phyloP scores from a whole-genome alignment of 768 basidiomycete species.

The Mrakia blollopis region DNA sequence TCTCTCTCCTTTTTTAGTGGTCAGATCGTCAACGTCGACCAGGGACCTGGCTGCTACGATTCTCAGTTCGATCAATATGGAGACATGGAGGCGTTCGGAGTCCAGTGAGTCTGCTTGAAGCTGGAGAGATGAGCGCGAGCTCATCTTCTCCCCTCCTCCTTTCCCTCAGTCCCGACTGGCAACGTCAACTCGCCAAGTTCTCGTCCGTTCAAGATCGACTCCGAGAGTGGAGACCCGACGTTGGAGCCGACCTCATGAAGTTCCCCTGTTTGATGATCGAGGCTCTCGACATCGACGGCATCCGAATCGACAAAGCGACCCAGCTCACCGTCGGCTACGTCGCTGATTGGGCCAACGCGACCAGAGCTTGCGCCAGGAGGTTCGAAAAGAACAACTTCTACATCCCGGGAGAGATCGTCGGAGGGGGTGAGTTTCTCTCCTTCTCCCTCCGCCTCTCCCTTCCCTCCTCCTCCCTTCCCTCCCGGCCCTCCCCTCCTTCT shows the following conservation, averaged over 20 bases:
- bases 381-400: conserved; percentile 80
- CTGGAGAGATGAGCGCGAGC: not conserved
- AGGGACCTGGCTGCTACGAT: conserved; percentile 62
- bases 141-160: not conserved
- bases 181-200: conserved; percentile 90
- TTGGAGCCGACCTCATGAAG: conserved; percentile 65
- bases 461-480: no score
- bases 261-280: conserved; percentile 82
- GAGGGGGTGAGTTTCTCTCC: no score
- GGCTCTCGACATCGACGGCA: conserved; percentile 84
- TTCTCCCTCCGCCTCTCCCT: no score
- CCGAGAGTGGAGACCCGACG: conserved; percentile 77
- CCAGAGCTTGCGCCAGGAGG: conserved; percentile 65
- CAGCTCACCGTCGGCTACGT: conserved; percentile 81
- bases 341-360: conserved; percentile 67
- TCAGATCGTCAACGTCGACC: conserved; percentile 48
- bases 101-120: conserved; percentile 45
- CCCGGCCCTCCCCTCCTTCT: no score
- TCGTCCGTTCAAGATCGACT: conserved; percentile 94
- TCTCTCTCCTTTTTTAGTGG: not conserved
- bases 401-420: conserved; percentile 89
- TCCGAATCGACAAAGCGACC: conserved; percentile 91
- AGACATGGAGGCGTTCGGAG: conserved; percentile 96
- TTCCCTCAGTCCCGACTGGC: conserved; percentile 47
- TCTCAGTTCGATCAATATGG: conserved; percentile 93